A percentile compares a stretch with the other conserved stretches of the same genome.
phyloP scores from a whole-genome alignment of 2,329 filamentous ascomycete species.

The Fusarium guadeloupense region DNA sequence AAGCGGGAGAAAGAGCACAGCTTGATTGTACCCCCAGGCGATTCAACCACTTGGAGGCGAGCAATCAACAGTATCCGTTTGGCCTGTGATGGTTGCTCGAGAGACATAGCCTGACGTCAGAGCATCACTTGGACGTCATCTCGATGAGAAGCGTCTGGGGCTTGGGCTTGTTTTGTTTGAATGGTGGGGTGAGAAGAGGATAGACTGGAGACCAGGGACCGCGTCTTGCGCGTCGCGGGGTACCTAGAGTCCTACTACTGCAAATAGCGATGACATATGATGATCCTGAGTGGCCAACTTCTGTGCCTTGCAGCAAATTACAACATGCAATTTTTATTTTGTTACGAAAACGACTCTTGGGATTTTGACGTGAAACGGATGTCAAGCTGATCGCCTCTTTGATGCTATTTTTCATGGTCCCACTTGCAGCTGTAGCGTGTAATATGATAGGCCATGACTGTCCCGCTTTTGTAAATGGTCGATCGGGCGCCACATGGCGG shows the following conservation, averaged over 20 bases:
- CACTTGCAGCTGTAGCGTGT: constrained; percentile 5
- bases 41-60: constrained; percentile 6
- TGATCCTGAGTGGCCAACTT: background rate
- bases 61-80: constrained; percentile 1
- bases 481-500: constrained; percentile 29
- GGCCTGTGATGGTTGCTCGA: constrained; percentile 28
- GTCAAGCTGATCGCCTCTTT: constrained; percentile 1
- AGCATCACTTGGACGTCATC: constrained; percentile 32
- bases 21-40: constrained; percentile 1
- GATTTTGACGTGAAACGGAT: background rate
- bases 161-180: constrained; percentile 17
- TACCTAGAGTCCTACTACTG: background rate
- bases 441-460: background rate
- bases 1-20: background rate
- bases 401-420: constrained; percentile 1
- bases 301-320: constrained; percentile 22
- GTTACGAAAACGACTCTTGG: background rate
- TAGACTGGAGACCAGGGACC: constrained; percentile 3
- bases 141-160: constrained; percentile 10
- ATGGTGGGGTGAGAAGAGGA: constrained; percentile 9
- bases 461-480: background rate
- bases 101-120: constrained; percentile 28
- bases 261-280: background rate
- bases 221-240: constrained; percentile 32
- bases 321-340: background rate